phyloP scores from a whole-genome alignment of 2,329 filamentous ascomycete genomes.

The Penicillium sp. region DNA sequence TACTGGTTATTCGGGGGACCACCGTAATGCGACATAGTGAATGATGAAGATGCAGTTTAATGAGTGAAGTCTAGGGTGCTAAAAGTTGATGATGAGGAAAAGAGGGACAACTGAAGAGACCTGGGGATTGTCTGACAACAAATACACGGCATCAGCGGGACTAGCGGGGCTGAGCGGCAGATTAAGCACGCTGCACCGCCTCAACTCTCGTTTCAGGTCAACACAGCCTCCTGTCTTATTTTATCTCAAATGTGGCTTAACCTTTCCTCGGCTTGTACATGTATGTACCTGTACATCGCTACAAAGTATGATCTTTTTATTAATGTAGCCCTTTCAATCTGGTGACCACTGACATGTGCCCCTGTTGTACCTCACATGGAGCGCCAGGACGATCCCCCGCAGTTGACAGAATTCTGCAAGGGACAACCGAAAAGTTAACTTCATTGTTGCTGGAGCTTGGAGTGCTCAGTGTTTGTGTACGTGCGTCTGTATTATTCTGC shows the following conservation, averaged over 20 bases:
- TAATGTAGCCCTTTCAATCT: too few species aligned
- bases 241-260: constrained; percentile 7
- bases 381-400: constrained; percentile 2
- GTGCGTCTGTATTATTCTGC: too few species aligned
- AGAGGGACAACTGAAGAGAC: neutral
- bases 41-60: neutral
- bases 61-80: neutral
- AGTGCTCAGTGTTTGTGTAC: too few species aligned
- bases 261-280: neutral
- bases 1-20: constrained; percentile 25
- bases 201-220: constrained; percentile 6
- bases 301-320: too few species aligned
- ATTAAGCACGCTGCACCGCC: constrained; percentile 19
- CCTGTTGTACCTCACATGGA: too few species aligned
- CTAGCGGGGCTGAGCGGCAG: constrained; percentile 15
- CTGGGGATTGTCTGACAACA: constrained; percentile 3
- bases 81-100: neutral
- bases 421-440: neutral
- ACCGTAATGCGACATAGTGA: constrained; percentile 23
- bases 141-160: constrained; percentile 10
- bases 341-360: too few species aligned
- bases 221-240: constrained; percentile 18
- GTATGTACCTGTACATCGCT: too few species aligned
- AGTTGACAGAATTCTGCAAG: constrained; percentile 1
- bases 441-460: too few species aligned